Evolutionary conservation across 2,329 filamentous ascomycete species (phyloP).

Genomic region (Kalmusia sp.): DNA sequence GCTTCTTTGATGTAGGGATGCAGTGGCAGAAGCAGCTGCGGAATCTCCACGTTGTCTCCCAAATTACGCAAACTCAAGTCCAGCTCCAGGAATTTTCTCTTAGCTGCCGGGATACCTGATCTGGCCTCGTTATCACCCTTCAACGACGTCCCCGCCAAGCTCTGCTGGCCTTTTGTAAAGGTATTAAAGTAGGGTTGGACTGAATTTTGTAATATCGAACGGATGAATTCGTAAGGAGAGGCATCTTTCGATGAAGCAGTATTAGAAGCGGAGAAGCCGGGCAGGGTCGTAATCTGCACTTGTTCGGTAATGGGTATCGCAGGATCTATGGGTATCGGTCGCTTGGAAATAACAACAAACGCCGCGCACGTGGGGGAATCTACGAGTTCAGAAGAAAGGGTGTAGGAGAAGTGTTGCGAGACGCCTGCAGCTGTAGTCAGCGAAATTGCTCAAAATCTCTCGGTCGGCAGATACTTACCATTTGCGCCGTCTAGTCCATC

Average conservation of each 20-base stretch:
- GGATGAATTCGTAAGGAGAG: constrained; percentile 90
- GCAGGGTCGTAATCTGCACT: constrained; percentile 91
- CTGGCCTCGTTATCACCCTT: constrained; percentile 88
- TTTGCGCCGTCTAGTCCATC: constrained; percentile 41
- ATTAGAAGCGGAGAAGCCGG: constrained; percentile 76
- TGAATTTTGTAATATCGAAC: constrained; percentile 89
- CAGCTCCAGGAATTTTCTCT: constrained; percentile 94
- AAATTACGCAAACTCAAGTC: constrained; percentile 89
- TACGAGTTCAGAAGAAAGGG: constrained; percentile 80
- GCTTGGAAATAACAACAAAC: constrained; percentile 89
- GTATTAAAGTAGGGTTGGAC: constrained; percentile 97
- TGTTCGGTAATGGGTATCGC: constrained; percentile 83
- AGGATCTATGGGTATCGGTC: constrained; percentile 85
- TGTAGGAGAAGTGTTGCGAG: constrained; percentile 70
- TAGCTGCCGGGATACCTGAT: constrained; percentile 94
- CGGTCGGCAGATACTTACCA: constrained; percentile 29
- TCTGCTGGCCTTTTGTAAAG: constrained; percentile 73
- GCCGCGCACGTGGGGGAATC: constrained; percentile 80
- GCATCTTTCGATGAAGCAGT: constrained; percentile 74
- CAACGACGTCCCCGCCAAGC: constrained; percentile 61
- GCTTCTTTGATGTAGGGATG: constrained; percentile 88
- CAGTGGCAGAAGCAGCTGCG: constrained; percentile 84
- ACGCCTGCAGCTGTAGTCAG: constrained; percentile 53
- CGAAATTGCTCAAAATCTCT: constrained; percentile 17
- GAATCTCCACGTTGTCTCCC: constrained; percentile 98